Evolutionary conservation across 305 asterid genomes (phyloP), one percentile per base, ranked within the genome.

Genomic region (Fraxinus angustifolia): DNA sequence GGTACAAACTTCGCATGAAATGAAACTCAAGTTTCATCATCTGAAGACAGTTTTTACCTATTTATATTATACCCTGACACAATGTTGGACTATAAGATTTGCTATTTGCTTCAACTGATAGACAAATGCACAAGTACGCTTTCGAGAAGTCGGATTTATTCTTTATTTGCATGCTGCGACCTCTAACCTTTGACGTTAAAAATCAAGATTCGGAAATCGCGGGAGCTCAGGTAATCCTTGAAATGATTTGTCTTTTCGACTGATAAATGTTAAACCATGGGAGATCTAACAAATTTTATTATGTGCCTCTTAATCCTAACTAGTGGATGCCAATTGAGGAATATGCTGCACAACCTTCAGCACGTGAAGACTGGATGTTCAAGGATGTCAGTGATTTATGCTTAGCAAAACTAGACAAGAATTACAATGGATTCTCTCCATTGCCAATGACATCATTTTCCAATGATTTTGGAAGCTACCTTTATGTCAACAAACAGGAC

Each of bases 241-340:
- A 31, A 33, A 17, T 4, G 8, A 3, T 72, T 38, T 35, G 75
- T 53, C 40, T 38, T 36, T 76, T 76, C 30, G 38, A 67, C 35
- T n/a, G 40, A 31, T 8, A 21, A 36, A 8, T 38, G 56, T 70
- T 53, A 3, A 56, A 19, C 28, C 23, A 53, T 1, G 7, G n/a
- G 19, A 58, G 31, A 58, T 78, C 38, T 70, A 53, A 75, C 35
- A 79, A 56, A 38, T 19, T 50, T 11, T 28, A 14, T 56, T 1
- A 11, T 17, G 16, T 17, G 65, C 33, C 75, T 77, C 48, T 45
- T 75, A 60, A 21, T 35, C 26, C 78, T 5, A 60, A 73, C 31
- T n/a, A 93, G 97, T 93, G 96, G 97, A 93, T 91, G 94, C 92
- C 97, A 40, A 84, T 90, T 38, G 88, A 83, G 42, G 96, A 91